Evolutionary conservation across 805 yeast genomes (phyloP), one percentile per base, ranked within the genome.

Genomic region (Metschnikowia cerradonensis): DNA sequence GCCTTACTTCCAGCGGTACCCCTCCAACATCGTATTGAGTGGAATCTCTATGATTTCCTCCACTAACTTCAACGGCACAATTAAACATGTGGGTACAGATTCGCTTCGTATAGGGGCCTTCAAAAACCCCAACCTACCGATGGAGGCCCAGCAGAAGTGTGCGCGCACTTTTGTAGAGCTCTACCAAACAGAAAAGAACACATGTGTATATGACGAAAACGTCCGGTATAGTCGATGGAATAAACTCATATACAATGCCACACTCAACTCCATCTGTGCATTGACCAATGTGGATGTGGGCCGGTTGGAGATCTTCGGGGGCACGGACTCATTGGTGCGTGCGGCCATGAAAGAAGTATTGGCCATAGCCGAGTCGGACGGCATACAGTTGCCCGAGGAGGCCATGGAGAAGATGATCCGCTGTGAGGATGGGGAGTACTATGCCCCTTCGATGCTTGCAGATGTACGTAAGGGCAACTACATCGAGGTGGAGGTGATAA

Each of bases 241-340:
- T 50, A 87, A 87, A 63, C 73, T 87, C 54, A 75, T 87, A 13
- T 86, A 86, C 68, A 87, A 86, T 63, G 83, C 88, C 19, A 70
- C 84, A 0, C 71, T 82, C 61, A 87, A 87, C 67, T 77, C 90
- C 6, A 67, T 79, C 4, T 75, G 85, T 52, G 81, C 88, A 0
- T 63, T 84, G 43, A 78, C 84, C 1, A 77, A 78, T 13, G 65
- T 81, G 8, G 89, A 84, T 57, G 73, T 77, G n/a, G 86, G 84
- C 17, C 72, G 86, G 45, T 40, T 67, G 43, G 63, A 61, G 19
- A 47, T 53, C 4, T 52, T 51, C 19, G 66, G 64, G 1, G 62
- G 62, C 19, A 31, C 57, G 6, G 64, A 62, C 11, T 49, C 60
- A 4, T 32, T 63, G 8, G 58, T 61, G 7, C 36, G 54, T 3